Evolutionary conservation across 768 basidiomycete genomes (phyloP).

Genomic region (Amanita subjunquillea): DNA sequence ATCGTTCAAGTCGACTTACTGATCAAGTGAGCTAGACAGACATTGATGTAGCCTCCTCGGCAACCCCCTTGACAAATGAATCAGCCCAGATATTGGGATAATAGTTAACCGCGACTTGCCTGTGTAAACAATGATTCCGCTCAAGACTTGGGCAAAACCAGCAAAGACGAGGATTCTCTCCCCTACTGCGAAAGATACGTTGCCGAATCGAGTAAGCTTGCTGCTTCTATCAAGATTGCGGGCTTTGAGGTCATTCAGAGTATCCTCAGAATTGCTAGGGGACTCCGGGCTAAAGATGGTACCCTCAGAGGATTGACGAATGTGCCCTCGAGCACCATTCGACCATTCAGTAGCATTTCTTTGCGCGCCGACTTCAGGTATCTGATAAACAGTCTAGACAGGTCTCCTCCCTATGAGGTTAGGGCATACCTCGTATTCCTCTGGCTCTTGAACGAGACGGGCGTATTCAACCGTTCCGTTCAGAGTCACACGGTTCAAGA

Average conservation of each 20-base stretch:
- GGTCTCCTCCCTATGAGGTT: constrained; percentile 19
- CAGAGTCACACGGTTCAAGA: constrained; percentile 34
- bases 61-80: constrained; percentile 48
- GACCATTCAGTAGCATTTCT: constrained; percentile 45
- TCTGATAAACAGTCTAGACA: constrained; percentile 14
- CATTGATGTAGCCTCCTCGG: constrained; percentile 66
- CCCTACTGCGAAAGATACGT: constrained; percentile 36
- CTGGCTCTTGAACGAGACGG: constrained; percentile 45
- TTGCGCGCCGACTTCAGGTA: constrained; percentile 17
- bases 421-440: constrained; percentile 44
- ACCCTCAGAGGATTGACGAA: constrained; percentile 40
- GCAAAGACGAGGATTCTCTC: constrained; percentile 64
- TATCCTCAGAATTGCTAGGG: constrained; percentile 44
- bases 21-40: constrained; percentile 85
- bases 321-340: constrained; percentile 33
- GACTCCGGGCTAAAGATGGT: constrained; percentile 42
- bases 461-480: constrained; percentile 38
- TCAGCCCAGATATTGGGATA: background rate
- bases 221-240: constrained; percentile 6
- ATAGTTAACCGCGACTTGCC: constrained; percentile 23
- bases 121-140: constrained; percentile 74
- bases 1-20: constrained; percentile 37
- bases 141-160: constrained; percentile 53
- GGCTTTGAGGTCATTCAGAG: constrained; percentile 33
- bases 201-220: constrained; percentile 32